Evolutionary conservation across 2,329 filamentous ascomycete species (phyloP).

Genomic region (Penicillium sp.): DNA sequence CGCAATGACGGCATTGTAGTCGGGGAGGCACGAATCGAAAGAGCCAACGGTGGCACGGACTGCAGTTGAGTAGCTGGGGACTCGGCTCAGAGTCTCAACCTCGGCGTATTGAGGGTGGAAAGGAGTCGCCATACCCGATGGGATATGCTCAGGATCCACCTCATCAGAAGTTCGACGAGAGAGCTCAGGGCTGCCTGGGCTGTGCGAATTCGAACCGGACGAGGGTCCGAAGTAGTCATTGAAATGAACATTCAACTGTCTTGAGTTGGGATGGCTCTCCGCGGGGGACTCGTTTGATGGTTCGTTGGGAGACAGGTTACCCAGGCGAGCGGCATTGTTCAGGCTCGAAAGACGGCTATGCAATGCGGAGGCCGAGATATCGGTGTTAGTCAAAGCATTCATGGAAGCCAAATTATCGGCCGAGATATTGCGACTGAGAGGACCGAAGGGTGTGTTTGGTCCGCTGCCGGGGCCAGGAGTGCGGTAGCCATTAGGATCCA

Average conservation of each 20-base stretch:
- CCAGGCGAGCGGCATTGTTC: constrained; percentile 34
- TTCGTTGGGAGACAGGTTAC: constrained; percentile 24
- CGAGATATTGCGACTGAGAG: constrained; percentile 71
- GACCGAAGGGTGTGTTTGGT: constrained; percentile 76
- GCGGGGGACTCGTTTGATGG: constrained; percentile 13
- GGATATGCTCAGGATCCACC: constrained; percentile 47
- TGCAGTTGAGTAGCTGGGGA: constrained; percentile 76
- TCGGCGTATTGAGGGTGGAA: constrained; percentile 52
- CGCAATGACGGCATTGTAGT: constrained; percentile 61
- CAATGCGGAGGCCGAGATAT: constrained; percentile 64
- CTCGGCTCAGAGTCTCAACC: constrained; percentile 66
- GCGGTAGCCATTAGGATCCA: constrained; percentile 79
- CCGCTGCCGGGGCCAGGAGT: constrained; percentile 67
- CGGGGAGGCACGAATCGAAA: constrained; percentile 58
- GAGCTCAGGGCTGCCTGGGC: constrained; percentile 35
- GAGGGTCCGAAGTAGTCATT: constrained; percentile 35
- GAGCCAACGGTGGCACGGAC: constrained; percentile 64
- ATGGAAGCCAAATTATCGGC: constrained; percentile 73
- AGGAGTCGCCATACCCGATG: constrained; percentile 45
- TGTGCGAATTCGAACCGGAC: constrained; percentile 35
- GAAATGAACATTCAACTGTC: constrained; percentile 27
- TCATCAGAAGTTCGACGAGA: constrained; percentile 52
- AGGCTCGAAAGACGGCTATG: constrained; percentile 67
- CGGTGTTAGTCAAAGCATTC: constrained; percentile 50
- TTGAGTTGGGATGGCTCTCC: constrained; percentile 24